Conservation (phyloP, 2,329 filamentous ascomycete genomes). For the Myriosclerotinia duriaeana region DNA sequence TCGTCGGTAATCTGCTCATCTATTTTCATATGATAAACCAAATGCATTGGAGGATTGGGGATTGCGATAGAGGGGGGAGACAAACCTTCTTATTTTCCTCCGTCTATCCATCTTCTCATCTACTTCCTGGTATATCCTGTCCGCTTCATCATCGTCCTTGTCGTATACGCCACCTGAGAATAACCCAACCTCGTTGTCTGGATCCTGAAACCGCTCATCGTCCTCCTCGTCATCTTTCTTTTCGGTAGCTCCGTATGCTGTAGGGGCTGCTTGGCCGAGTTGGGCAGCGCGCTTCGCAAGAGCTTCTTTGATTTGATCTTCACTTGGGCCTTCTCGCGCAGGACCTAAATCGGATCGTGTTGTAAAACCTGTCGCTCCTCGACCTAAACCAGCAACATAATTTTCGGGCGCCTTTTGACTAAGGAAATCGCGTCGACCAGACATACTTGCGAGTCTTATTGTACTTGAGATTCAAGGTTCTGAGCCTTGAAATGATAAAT, state of each 20-base stretch:
- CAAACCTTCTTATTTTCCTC: constrained; percentile 82
- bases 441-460: constrained; percentile 31
- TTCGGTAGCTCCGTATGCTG: constrained; percentile 63
- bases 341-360: constrained; percentile 95
- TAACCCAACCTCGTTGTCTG: constrained; percentile 92
- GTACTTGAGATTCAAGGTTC: background rate
- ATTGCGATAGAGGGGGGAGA: constrained; percentile 42
- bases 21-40: constrained; percentile 68
- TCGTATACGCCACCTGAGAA: constrained; percentile 97
- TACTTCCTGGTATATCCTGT: constrained; percentile 91
- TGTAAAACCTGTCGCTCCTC: constrained; percentile 97
- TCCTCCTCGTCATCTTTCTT: constrained; percentile 66
- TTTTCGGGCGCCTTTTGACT: constrained; percentile 83
- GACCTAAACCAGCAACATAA: constrained; percentile 92
- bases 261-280: constrained; percentile 69
- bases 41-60: constrained; percentile 45
- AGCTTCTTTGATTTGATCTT: constrained; percentile 97
- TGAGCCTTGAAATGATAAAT: constrained; percentile 6
- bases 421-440: constrained; percentile 75
- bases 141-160: constrained; percentile 95
- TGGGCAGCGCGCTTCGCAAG: constrained; percentile 89
- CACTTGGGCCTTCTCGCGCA: constrained; percentile 89
- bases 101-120: constrained; percentile 96
- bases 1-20: constrained; percentile 78
- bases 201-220: constrained; percentile 86